Percentiles rank a stretch among this genome's conserved stretches.
These are phyloP conservation scores for Tuber microsphaerosporum DNA, from an alignment of 495 filamentous ascomycete genomes.

Conservation along the genomic window DNA sequence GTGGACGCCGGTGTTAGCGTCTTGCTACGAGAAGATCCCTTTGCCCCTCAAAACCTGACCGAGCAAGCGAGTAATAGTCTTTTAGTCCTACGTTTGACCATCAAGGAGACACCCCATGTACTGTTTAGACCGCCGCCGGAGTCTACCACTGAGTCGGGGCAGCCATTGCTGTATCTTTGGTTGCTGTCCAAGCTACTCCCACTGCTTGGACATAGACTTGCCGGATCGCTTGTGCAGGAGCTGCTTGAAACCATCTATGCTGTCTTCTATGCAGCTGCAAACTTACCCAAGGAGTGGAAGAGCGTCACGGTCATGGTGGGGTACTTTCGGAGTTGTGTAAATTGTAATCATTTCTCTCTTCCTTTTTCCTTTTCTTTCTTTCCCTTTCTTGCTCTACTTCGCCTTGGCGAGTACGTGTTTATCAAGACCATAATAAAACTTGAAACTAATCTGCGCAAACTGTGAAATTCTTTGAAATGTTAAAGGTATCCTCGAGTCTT, in stretches of 20 bases:
- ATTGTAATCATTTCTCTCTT: constrained; percentile 44
- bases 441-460: constrained; percentile 1
- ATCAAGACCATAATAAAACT: constrained; percentile 8
- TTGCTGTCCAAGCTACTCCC: constrained; percentile 58
- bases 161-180: constrained; percentile 71
- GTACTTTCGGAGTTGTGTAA: constrained; percentile 46
- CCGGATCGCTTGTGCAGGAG: constrained; percentile 43
- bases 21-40: constrained; percentile 55
- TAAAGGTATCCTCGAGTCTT: constrained; percentile 37
- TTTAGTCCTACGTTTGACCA: constrained; percentile 62
- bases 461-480: constrained; percentile 12
- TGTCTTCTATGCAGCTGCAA: constrained; percentile 47
- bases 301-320: constrained; percentile 42
- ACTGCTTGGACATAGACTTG: constrained; percentile 47
- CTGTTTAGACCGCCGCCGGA: constrained; percentile 49
- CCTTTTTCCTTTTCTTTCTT: constrained; percentile 48
- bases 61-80: constrained; percentile 60
- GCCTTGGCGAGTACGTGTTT: constrained; percentile 14
- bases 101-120: constrained; percentile 66
- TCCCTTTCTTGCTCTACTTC: constrained; percentile 21
- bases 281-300: constrained; percentile 32
- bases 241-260: constrained; percentile 48
- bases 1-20: constrained; percentile 70
- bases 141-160: constrained; percentile 47
- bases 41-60: constrained; percentile 51